Evolutionary conservation across 345 rosid species (phyloP).

Genomic region (Camelina sativa): DNA sequence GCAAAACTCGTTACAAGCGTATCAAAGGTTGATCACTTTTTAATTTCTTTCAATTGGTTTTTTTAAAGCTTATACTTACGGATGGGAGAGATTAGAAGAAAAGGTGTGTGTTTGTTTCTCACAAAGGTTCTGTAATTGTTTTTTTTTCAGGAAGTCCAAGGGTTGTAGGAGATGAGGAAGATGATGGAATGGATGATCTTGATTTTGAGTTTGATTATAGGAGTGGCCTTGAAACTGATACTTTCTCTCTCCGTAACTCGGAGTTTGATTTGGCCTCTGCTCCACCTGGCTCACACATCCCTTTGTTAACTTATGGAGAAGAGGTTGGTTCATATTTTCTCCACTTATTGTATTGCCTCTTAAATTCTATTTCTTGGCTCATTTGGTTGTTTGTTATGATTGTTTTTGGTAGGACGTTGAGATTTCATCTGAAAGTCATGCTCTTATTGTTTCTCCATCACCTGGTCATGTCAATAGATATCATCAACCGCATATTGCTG

Average conservation of each 20-base stretch:
- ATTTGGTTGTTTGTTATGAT: constrained; percentile 3
- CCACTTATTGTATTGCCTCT: neutral
- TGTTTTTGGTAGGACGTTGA: constrained; percentile 58
- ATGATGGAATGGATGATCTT: constrained; percentile 79
- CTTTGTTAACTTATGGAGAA: constrained; percentile 70
- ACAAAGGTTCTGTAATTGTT: constrained; percentile 7
- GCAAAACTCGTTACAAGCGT: constrained; percentile 89
- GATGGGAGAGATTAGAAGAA: neutral
- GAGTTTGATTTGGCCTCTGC: constrained; percentile 65
- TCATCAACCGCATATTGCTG: constrained; percentile 60
- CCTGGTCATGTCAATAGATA: constrained; percentile 56
- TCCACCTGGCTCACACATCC: constrained; percentile 58
- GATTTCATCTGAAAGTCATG: constrained; percentile 76
- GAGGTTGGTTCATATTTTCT: constrained; percentile 54
- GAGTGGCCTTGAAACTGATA: constrained; percentile 50
- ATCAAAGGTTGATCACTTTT: constrained; percentile 65
- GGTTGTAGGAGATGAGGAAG: constrained; percentile 87
- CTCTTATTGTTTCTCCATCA: constrained; percentile 75
- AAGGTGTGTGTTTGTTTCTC: constrained; percentile 3
- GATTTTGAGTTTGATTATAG: constrained; percentile 66
- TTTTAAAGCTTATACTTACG: neutral
- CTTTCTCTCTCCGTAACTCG: constrained; percentile 54
- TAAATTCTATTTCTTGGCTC: neutral
- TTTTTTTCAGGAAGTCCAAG: constrained; percentile 61
- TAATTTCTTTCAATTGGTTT: neutral